Percentiles rank a stretch among this genome's conserved stretches.
phyloP scores from a whole-genome alignment of 2,329 filamentous ascomycete species.

The Xylariaceae sp. region DNA sequence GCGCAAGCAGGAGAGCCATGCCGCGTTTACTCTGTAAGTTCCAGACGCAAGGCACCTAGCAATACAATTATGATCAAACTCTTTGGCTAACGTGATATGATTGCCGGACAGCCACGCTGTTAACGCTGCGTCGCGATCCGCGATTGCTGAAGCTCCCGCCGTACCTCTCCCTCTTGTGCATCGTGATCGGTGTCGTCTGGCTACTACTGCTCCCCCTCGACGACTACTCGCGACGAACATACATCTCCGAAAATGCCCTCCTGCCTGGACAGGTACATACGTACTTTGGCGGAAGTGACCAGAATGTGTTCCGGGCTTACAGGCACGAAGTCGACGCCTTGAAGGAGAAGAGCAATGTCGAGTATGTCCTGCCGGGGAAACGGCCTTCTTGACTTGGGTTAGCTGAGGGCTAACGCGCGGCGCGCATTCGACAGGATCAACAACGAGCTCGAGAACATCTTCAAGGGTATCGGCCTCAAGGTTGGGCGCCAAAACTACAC shows the following conservation, averaged over 20 bases:
- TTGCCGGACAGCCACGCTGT: conserved; percentile 58
- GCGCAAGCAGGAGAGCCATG: conserved; percentile 46
- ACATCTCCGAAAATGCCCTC: conserved; percentile 97
- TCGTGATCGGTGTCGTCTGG: conserved; percentile 86
- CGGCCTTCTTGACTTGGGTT: neutral
- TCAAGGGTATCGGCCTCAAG: conserved; percentile 82
- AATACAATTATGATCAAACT: neutral
- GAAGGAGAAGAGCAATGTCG: conserved; percentile 57
- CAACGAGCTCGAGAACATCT: conserved; percentile 74
- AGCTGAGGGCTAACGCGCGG: conserved; percentile 14
- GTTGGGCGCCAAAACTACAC: conserved; percentile 86
- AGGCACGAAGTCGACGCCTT: conserved; percentile 78
- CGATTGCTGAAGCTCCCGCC: conserved; percentile 83
- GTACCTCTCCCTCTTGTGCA: conserved; percentile 83
- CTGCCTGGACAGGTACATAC: conserved; percentile 96
- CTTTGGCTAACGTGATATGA: conserved; percentile 28
- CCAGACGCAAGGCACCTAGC: neutral
- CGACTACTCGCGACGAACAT: conserved; percentile 88
- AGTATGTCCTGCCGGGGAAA: conserved; percentile 47
- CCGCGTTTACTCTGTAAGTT: conserved; percentile 60
- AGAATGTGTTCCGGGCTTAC: conserved; percentile 91
- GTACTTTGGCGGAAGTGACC: conserved; percentile 95
- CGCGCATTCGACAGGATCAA: conserved; percentile 56
- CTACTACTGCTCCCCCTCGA: conserved; percentile 88
- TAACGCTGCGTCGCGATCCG: conserved; percentile 79